Evolutionary conservation across 208 protist genomes (phyloP), one percentile per base, ranked within the genome.

Genomic region (Leishmania turanica): DNA sequence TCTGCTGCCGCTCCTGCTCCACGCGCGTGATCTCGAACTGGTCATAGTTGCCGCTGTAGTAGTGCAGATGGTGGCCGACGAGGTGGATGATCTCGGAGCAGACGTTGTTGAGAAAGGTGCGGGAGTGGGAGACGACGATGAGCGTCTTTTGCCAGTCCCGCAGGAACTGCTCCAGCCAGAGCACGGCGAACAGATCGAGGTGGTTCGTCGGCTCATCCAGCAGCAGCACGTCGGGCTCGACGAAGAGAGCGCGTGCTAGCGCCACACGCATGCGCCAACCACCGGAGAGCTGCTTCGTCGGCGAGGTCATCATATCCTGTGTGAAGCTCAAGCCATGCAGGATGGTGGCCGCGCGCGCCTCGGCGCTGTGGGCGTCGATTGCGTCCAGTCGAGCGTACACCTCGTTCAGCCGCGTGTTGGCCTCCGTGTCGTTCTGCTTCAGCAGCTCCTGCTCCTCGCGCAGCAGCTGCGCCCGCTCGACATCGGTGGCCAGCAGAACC

Each of bases 121-220:
- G 94, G 77, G 98, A 98, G 93, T 99, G 99, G 58, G 98, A 99
- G 11, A 99, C 99, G 3, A 99, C 93, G 3, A 99, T 87, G 11
- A 99, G 89, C 62, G 98, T 99, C 77, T 96, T 96, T 60, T 96
- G 87, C 96, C 97, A 99, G 54, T 95, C 91, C 85, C 91, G 87
- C 37, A 99, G 89, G 86, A 99, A 99, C 58, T 96, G 91, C 90
- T 99, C 98, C 11, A 99, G 93, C 99, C 99, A 99, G 60, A 99
- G 89, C 68, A 99, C 97, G 11, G 98, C 98, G 85, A 99, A 97
- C 31, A 99, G 86, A 88, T 99, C 99, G 2, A 99, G 91, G 78
- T 99, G 98, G 90, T 99, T 99, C 15, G 98, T 99, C 13, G 98
- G 98, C 90, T 99, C 98, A 90, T 99, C 99, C 7, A 99, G 90